A percentile compares a stretch with the other conserved stretches of the same genome.
Conservation (phyloP, 2,329 filamentous ascomycete species). For the Macrophomina pseudophaseolina region DNA sequence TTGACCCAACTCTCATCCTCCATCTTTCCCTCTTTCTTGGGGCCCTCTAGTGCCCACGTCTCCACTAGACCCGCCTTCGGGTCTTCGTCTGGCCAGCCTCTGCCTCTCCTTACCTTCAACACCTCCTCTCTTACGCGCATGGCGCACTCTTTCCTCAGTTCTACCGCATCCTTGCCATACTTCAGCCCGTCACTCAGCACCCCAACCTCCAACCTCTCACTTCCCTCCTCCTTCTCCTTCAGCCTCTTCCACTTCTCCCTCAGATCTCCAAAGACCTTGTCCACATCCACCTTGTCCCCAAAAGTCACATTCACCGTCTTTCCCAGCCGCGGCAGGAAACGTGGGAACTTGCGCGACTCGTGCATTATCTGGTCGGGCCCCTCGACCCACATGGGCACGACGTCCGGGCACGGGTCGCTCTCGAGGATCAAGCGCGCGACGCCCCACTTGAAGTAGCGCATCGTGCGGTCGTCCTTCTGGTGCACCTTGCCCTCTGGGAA, state of each 20-base stretch:
- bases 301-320: conserved; percentile 76
- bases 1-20: conserved; percentile 65
- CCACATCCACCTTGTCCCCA: conserved; percentile 76
- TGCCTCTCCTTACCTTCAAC: conserved; percentile 71
- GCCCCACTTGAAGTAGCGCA: conserved; percentile 99
- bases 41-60: conserved; percentile 72
- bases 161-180: conserved; percentile 74
- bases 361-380: conserved; percentile 89
- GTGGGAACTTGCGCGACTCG: conserved; percentile 77
- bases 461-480: conserved; percentile 75
- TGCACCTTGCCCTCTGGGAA: conserved; percentile 96
- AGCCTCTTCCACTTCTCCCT: conserved; percentile 75
- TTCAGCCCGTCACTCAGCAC: conserved; percentile 68
- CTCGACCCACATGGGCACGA: conserved; percentile 94
- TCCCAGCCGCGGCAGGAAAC: conserved; percentile 77
- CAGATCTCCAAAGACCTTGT: conserved; percentile 77
- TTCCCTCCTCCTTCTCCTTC: conserved; percentile 49
- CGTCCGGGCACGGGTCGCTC: conserved; percentile 81
- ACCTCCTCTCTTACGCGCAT: conserved; percentile 78
- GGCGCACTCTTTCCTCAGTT: conserved; percentile 80
- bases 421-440: conserved; percentile 90
- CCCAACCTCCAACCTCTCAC: conserved; percentile 52
- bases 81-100: conserved; percentile 81
- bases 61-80: conserved; percentile 73
- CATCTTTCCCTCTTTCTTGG: conserved; percentile 61